These are phyloP conservation scores for Cyclanthera cordifolia DNA, from an alignment of 306 rosid genomes.

Conservation along the genomic window DNA sequence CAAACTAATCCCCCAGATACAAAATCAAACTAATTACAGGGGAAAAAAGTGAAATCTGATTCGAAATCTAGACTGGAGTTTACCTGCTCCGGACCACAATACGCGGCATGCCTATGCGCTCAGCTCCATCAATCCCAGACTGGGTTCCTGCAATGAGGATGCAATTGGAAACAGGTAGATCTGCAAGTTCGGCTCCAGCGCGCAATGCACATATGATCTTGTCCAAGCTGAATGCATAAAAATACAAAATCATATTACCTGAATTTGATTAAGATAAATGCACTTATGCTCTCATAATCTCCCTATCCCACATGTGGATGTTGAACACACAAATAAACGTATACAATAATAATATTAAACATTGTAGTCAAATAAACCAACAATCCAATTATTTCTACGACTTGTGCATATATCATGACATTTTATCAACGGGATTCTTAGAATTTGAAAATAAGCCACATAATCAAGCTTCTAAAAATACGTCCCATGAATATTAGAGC, in stretches of 20 bases:
- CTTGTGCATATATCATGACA: background rate
- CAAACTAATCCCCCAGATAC: background rate
- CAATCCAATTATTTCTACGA: background rate
- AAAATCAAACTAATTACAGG: background rate
- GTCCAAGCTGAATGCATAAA: conserved; percentile 37
- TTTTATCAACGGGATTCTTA: background rate
- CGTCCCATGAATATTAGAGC: background rate
- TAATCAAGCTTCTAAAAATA: background rate
- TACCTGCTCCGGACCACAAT: conserved; percentile 80
- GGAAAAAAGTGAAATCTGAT: background rate
- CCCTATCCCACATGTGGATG: background rate
- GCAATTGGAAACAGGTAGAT: conserved; percentile 49
- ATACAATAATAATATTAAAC: background rate
- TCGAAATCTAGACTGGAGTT: background rate
- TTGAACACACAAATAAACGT: background rate
- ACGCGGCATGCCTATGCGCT: conserved; percentile 71
- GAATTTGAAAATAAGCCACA: background rate
- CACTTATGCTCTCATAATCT: background rate
- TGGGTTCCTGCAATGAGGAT: conserved; percentile 88
- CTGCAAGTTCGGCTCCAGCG: conserved; percentile 82
- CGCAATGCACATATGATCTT: conserved; percentile 67
- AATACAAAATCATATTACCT: background rate
- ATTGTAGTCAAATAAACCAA: background rate
- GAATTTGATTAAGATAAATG: background rate
- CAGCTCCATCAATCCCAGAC: conserved; percentile 68